phyloP scores from a whole-genome alignment of 73 alveolate species.

The Tetrahymena thermophila region DNA sequence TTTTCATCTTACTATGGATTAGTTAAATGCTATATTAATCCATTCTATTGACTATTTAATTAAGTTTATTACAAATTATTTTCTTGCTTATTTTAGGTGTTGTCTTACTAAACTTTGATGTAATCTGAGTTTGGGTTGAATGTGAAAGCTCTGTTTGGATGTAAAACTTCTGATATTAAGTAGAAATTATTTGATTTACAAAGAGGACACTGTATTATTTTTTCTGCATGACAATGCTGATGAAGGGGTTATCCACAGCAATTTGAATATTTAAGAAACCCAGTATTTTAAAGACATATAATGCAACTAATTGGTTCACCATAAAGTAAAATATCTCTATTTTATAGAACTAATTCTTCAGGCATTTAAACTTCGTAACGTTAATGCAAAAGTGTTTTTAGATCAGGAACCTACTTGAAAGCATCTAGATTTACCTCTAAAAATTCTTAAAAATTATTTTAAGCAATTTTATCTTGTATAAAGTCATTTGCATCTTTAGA shows the following conservation, averaged over 20 bases:
- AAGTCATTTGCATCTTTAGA: not conserved
- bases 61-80: too few species aligned
- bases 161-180: not conserved
- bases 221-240: not conserved
- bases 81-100: not conserved
- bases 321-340: not conserved
- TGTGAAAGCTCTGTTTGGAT: not conserved
- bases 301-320: not conserved
- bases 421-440: not conserved
- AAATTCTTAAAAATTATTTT: not conserved
- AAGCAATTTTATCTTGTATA: not conserved
- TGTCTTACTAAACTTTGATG: not conserved
- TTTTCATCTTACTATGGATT: not conserved
- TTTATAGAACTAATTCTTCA: not conserved
- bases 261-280: not conserved
- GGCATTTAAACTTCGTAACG: not conserved
- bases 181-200: not conserved
- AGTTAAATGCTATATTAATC: not conserved
- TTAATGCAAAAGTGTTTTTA: not conserved
- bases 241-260: not conserved
- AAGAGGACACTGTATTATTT: not conserved
- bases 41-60: not conserved
- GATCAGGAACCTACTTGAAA: not conserved
- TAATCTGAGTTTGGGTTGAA: not conserved
- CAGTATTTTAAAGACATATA: not conserved